These are phyloP conservation scores for Nicotiana paniculata DNA, from an alignment of 257 asterid species.

Conservation along the genomic window DNA sequence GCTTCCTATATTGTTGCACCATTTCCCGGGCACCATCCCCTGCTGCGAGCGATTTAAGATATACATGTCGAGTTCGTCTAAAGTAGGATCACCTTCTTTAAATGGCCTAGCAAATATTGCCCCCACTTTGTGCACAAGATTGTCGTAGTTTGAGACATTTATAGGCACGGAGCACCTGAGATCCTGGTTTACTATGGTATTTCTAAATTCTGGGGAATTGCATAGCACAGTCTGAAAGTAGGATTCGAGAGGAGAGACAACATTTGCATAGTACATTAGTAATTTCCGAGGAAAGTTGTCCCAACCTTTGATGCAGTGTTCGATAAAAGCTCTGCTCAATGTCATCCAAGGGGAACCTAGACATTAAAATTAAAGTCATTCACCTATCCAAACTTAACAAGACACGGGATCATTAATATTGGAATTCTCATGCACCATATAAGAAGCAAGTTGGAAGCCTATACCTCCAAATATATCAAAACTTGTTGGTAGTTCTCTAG, in stretches of 20 bases:
- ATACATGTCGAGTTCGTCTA: conserved; percentile 33
- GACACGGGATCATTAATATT: not conserved
- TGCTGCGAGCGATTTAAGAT: conserved; percentile 26
- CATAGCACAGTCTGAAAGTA: conserved; percentile 58
- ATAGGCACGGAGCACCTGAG: conserved; percentile 17
- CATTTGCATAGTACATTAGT: conserved; percentile 55
- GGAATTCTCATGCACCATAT: not conserved
- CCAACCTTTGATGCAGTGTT: conserved; percentile 43
- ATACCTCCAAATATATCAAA: conserved; percentile 48
- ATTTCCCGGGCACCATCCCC: conserved; percentile 31
- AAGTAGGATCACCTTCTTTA: conserved; percentile 17
- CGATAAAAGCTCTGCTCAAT: conserved; percentile 40
- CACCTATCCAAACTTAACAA: not conserved
- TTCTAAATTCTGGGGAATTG: conserved; percentile 41
- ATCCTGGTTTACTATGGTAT: conserved; percentile 30
- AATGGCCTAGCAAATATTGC: conserved; percentile 33
- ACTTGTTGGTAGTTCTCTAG: conserved; percentile 39
- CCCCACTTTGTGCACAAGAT: not conserved
- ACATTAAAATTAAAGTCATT: not conserved
- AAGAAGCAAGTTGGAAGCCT: not conserved
- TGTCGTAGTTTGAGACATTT: not conserved
- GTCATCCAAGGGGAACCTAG: conserved; percentile 57
- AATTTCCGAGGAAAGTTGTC: conserved; percentile 57
- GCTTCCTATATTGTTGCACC: conserved; percentile 29
- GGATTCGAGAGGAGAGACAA: conserved; percentile 36